A percentile compares a stretch with the other conserved stretches of the same genome.
Conservation (phyloP, 768 basidiomycete species). For the Suillus hirtellus region DNA sequence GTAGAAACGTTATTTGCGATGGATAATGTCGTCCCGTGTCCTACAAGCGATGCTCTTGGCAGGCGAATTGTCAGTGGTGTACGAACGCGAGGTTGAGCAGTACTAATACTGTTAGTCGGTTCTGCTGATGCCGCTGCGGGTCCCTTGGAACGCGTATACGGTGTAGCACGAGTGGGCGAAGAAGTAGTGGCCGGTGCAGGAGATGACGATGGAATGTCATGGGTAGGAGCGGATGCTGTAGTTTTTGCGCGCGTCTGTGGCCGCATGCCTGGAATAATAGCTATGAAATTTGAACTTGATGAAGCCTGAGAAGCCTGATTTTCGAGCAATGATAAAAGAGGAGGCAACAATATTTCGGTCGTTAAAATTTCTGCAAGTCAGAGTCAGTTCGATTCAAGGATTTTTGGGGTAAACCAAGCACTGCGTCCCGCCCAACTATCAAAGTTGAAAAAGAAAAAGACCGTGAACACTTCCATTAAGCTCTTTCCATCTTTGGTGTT, state of each 20-base stretch:
- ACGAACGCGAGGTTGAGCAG: not conserved
- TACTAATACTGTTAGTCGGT: not conserved
- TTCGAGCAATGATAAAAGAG: not conserved
- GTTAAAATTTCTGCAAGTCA: not conserved
- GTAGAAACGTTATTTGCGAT: not conserved
- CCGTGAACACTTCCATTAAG: not conserved
- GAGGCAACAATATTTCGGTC: not conserved
- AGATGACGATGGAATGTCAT: not conserved
- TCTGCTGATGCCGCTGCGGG: not conserved
- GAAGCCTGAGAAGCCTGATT: not conserved
- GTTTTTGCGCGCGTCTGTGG: conserved; percentile 1
- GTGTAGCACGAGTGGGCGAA: not conserved
- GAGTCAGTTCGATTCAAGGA: not conserved
- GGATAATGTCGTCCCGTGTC: not conserved
- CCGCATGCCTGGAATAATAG: not conserved
- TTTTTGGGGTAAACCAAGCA: not conserved
- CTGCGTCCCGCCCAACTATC: not conserved
- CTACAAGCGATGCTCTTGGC: not conserved
- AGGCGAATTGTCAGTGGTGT: conserved; percentile 1
- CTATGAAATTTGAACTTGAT: not conserved
- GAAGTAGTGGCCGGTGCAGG: not conserved
- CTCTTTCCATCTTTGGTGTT: conserved; percentile 6
- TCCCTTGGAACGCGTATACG: not conserved
- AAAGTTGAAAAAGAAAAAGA: conserved; percentile 1
- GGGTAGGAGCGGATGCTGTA: not conserved